Conservation (phyloP, 371 early-diverging fungal genomes). For the Apophysomyces variabilis region DNA sequence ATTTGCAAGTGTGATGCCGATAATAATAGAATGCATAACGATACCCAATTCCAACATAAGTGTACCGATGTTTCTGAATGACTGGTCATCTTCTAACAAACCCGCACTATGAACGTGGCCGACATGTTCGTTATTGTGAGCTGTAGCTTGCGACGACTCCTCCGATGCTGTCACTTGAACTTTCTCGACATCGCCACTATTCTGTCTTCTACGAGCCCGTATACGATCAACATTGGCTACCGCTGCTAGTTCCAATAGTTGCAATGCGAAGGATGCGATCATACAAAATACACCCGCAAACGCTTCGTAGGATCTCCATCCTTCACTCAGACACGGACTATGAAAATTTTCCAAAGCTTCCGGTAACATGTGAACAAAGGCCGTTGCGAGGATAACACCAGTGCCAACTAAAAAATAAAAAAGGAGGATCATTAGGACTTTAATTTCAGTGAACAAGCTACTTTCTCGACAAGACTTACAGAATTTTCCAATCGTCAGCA, state of each 20-base stretch:
- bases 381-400: slow-evolving; percentile 82
- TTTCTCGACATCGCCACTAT: slow-evolving; percentile 4
- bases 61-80: slow-evolving; percentile 46
- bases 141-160: slow-evolving; percentile 17
- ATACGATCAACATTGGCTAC: slow-evolving; percentile 27
- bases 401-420: slow-evolving; percentile 60
- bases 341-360: slow-evolving; percentile 40
- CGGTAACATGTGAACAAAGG: slow-evolving; percentile 75
- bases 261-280: slow-evolving; percentile 44
- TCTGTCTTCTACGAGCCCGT: slow-evolving; percentile 17
- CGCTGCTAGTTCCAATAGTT: slow-evolving; percentile 43
- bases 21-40: slow-evolving; percentile 84
- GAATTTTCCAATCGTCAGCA: slow-evolving; percentile 47
- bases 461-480: slow-evolving; percentile 28
- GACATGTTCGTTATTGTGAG: slow-evolving; percentile 18
- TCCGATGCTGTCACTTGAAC: slow-evolving; percentile 7
- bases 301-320: slow-evolving; percentile 42
- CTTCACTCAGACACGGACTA: slow-evolving; percentile 41
- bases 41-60: slow-evolving; percentile 87
- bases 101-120: slow-evolving; percentile 59
- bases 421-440: not conserved
- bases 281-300: slow-evolving; percentile 51
- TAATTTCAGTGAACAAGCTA: too few relatives aligned
- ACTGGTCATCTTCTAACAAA: slow-evolving; percentile 43
- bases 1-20: slow-evolving; percentile 83